A percentile compares a stretch with the other conserved stretches of the same genome.
phyloP scores from a whole-genome alignment of 2,329 filamentous ascomycete genomes.

The Pseudogymnoascus sp. region DNA sequence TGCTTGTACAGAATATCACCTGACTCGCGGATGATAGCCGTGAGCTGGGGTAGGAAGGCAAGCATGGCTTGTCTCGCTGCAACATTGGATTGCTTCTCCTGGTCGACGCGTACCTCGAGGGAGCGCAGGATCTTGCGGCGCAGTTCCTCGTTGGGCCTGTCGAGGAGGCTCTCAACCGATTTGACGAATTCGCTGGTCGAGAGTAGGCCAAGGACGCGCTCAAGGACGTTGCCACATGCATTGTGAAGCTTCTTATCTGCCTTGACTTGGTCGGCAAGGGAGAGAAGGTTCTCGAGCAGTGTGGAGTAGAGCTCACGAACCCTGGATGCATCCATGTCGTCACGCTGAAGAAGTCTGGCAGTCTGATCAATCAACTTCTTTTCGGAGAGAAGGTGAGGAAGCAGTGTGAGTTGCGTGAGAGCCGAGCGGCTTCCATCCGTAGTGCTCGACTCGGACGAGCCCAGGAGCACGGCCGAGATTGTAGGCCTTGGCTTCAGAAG shows the following conservation, averaged over 20 bases:
- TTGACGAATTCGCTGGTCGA: slow-evolving; percentile 86
- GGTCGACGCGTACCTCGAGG: slow-evolving; percentile 71
- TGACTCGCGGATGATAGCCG: slow-evolving; percentile 67
- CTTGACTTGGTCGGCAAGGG: slow-evolving; percentile 60
- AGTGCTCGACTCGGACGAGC: slow-evolving; percentile 43
- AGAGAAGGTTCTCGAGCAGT: slow-evolving; percentile 59
- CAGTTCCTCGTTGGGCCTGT: slow-evolving; percentile 66
- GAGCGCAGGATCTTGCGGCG: slow-evolving; percentile 75
- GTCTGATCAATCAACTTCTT: slow-evolving; percentile 52
- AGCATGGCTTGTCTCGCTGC: slow-evolving; percentile 65
- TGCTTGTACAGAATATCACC: slow-evolving; percentile 71
- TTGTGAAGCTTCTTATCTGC: slow-evolving; percentile 48
- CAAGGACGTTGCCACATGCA: slow-evolving; percentile 64
- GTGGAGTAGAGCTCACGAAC: slow-evolving; percentile 63
- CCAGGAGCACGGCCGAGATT: slow-evolving; percentile 67
- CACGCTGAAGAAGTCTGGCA: slow-evolving; percentile 49
- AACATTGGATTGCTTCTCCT: slow-evolving; percentile 63
- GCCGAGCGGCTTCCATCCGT: slow-evolving; percentile 47
- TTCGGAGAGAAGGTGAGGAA: slow-evolving; percentile 54
- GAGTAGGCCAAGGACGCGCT: slow-evolving; percentile 74
- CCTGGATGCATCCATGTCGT: slow-evolving; percentile 61
- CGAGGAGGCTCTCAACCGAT: slow-evolving; percentile 74
- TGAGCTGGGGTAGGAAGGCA: slow-evolving; percentile 72
- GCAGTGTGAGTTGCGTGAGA: slow-evolving; percentile 48
- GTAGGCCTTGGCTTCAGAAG: slow-evolving; percentile 68